Percentiles rank a stretch among this genome's conserved stretches.
phyloP scores from a whole-genome alignment of 345 rosid species.

The Populus tremula region DNA sequence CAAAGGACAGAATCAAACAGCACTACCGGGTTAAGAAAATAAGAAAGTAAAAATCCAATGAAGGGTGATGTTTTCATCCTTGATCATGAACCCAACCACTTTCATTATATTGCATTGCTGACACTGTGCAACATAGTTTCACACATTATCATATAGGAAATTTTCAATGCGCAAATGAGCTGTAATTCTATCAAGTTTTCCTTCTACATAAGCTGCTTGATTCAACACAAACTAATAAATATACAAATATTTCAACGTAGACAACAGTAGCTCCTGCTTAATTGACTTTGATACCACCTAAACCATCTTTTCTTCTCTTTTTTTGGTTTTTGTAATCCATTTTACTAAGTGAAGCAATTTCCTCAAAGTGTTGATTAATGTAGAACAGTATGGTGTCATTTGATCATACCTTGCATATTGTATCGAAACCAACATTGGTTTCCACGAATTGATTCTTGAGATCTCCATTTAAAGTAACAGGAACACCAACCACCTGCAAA shows the following conservation, averaged over 20 bases:
- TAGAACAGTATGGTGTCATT: neutral
- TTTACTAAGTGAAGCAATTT: neutral
- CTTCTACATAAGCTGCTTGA: neutral
- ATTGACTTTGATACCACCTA: neutral
- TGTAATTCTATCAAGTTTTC: neutral
- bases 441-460: conserved; percentile 95
- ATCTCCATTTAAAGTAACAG: conserved; percentile 96
- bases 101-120: neutral
- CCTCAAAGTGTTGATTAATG: neutral
- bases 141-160: neutral
- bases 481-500: conserved; percentile 91
- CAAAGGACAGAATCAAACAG: neutral
- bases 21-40: neutral
- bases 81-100: neutral
- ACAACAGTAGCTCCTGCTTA: neutral
- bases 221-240: neutral
- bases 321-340: neutral
- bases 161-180: neutral
- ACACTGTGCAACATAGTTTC: neutral
- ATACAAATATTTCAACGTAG: neutral
- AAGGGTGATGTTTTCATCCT: neutral
- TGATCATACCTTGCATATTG: conserved; percentile 76
- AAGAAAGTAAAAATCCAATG: neutral
- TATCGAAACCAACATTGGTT: conserved; percentile 95
- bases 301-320: neutral